Conservation (phyloP, 2,329 filamentous ascomycete species). For the Arachnomyces sp. region DNA sequence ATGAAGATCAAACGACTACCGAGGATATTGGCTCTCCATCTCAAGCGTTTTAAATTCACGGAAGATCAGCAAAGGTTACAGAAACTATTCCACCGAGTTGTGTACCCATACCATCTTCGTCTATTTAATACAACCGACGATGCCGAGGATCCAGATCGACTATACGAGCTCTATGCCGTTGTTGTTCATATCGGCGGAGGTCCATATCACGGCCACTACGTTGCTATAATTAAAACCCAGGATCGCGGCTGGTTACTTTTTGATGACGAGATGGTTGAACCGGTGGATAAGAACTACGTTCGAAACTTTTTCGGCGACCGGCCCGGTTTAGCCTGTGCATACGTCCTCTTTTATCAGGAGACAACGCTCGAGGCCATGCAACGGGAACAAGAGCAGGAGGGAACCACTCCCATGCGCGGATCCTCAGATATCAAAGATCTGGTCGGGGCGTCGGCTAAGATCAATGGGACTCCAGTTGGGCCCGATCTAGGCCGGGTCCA, state of each 20-base stretch:
- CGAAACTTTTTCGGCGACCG: constrained; percentile 95
- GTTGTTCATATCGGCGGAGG: constrained; percentile 96
- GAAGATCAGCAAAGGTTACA: constrained; percentile 89
- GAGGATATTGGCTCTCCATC: constrained; percentile 80
- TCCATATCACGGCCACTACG: constrained; percentile 95
- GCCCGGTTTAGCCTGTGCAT: constrained; percentile 83
- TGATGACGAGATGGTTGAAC: constrained; percentile 97
- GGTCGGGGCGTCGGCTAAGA: constrained; percentile 12
- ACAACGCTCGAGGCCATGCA: constrained; percentile 62
- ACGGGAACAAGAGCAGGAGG: constrained; percentile 78
- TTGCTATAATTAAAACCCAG: constrained; percentile 94
- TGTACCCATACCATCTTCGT: constrained; percentile 92
- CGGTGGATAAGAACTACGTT: constrained; percentile 93
- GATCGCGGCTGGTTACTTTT: constrained; percentile 94
- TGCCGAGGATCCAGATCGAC: constrained; percentile 80
- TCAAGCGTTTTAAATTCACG: constrained; percentile 98
- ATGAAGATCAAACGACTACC: constrained; percentile 98
- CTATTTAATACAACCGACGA: constrained; percentile 98
- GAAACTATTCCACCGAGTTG: constrained; percentile 92
- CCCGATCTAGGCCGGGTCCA: constrained; percentile 32
- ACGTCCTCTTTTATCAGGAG: constrained; percentile 96
- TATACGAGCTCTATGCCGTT: constrained; percentile 95
- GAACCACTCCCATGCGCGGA: constrained; percentile 35
- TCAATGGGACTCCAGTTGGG: constrained; percentile 25
- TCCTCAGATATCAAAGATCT: constrained; percentile 42